A percentile compares a stretch with the other conserved stretches of the same genome.
Conservation (phyloP, 2,329 filamentous ascomycete species). For the Saccharata proteae region DNA sequence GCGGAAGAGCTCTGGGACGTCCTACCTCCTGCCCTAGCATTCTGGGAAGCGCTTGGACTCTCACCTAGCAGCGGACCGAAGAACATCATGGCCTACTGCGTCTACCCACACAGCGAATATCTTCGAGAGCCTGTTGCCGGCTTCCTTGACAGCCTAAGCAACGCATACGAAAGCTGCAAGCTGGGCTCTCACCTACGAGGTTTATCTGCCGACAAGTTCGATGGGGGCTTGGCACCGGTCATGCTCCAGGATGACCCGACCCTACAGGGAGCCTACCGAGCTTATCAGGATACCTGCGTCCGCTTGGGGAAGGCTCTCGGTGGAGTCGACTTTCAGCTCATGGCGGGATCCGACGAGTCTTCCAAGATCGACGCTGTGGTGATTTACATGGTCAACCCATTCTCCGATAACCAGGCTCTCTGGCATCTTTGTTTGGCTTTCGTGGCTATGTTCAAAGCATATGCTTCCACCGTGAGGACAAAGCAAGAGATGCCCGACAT, state of each 20-base stretch:
- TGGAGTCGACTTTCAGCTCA: constrained; percentile 18
- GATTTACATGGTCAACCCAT: constrained; percentile 63
- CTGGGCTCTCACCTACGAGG: constrained; percentile 50
- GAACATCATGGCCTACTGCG: constrained; percentile 56
- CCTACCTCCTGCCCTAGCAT: constrained; percentile 59
- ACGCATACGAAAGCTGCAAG: constrained; percentile 61
- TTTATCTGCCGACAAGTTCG: constrained; percentile 24
- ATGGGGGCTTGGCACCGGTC: constrained; percentile 16
- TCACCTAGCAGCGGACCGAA: constrained; percentile 60
- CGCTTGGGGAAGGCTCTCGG: constrained; percentile 29
- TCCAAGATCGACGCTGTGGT: constrained; percentile 49
- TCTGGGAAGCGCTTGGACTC: constrained; percentile 73
- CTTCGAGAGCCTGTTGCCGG: constrained; percentile 47
- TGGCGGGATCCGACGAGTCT: constrained; percentile 22
- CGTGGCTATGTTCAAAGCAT: constrained; percentile 57
- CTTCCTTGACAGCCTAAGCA: constrained; percentile 57
- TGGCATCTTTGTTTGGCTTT: constrained; percentile 65
- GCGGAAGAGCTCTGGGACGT: constrained; percentile 59
- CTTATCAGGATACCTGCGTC: constrained; percentile 23
- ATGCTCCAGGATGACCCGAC: constrained; percentile 12
- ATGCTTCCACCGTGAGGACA: constrained; percentile 39
- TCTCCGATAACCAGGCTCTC: constrained; percentile 44
- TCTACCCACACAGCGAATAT: constrained; percentile 56
- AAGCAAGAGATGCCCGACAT: constrained; percentile 40
- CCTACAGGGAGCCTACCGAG: constrained; percentile 17